Base-by-base conservation (phyloP, 306 rosid species). In the Pterocarpus santalinus region DNA sequence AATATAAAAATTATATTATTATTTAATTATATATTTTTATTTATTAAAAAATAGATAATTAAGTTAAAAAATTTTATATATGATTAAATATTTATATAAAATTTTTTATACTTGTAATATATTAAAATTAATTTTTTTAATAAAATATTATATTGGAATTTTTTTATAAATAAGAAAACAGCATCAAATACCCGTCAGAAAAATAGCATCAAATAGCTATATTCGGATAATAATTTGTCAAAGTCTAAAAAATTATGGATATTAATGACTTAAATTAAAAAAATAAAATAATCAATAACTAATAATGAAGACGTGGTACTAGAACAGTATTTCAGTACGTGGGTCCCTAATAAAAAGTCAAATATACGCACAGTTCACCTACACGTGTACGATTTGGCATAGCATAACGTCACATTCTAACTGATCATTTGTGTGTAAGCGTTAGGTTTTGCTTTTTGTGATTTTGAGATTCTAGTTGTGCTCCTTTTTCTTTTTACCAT, bases 291-390 rank as follows among this genome's bases (percentile, higher is more conserved):
- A 22, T 22, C 28, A 1, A 22, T 22, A 22, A 35, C 13, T 11
- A 64, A 56, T 13, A 60, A 15, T 5, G 28, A 38, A 68, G 10
- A 43, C 1, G 46, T 11, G 34, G 10, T 8, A 4, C 61, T 33
- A 65, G 70, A 75, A 39, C 28, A 28, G 33, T 9, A n/a, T 63
- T 63, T 53, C 10, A 2, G 8, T 55, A 34, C 62, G 90, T 82
- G 90, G 85, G 89, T 57, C 87, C 90, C 67, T 3, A 7, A 87
- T 86, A 72, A 88, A 91, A 92, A 83, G 97, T 91, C 94, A 94
- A 89, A 86, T 22, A 72, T 75, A 36, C 35, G 28, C 15, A 30
- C 73, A 38, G 46, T 70, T 86, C 83, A 69, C 52, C 73, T 22
- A 83, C 90, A 87, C 87, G 86, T 86, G 94, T 87, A 58, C 61